These are phyloP conservation scores for Nicotiana paniculata DNA, from an alignment of 257 asterid genomes.

Conservation along the genomic window DNA sequence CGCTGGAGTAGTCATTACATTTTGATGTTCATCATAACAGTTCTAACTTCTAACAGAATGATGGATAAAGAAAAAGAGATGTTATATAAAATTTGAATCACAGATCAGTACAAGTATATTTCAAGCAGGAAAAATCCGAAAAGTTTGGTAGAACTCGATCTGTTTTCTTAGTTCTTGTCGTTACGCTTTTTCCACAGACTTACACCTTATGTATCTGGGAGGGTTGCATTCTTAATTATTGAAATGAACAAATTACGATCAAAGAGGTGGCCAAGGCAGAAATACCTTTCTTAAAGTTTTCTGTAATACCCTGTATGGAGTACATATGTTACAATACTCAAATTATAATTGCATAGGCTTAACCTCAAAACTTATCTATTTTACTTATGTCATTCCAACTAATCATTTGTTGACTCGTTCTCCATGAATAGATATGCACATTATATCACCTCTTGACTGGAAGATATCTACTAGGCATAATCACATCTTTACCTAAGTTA, in stretches of 20 bases:
- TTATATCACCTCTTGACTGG: neutral
- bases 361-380: neutral
- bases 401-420: neutral
- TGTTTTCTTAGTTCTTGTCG: neutral
- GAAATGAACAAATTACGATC: neutral
- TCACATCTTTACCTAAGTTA: neutral
- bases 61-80: too few relatives aligned
- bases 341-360: slow-evolving; percentile 1
- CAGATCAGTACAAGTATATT: too few relatives aligned
- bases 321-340: neutral
- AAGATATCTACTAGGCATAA: neutral
- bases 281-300: neutral
- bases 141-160: neutral
- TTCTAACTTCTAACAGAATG: too few relatives aligned
- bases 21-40: too few relatives aligned
- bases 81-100: too few relatives aligned
- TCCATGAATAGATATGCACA: neutral
- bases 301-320: neutral
- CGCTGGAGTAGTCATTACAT: neutral
- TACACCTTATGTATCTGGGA: neutral
- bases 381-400: neutral
- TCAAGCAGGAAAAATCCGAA: too few relatives aligned
- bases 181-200: neutral
- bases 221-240: neutral
- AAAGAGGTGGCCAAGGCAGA: neutral